phyloP scores from a whole-genome alignment of 495 filamentous ascomycete species.

The Penicillium crystallinum region DNA sequence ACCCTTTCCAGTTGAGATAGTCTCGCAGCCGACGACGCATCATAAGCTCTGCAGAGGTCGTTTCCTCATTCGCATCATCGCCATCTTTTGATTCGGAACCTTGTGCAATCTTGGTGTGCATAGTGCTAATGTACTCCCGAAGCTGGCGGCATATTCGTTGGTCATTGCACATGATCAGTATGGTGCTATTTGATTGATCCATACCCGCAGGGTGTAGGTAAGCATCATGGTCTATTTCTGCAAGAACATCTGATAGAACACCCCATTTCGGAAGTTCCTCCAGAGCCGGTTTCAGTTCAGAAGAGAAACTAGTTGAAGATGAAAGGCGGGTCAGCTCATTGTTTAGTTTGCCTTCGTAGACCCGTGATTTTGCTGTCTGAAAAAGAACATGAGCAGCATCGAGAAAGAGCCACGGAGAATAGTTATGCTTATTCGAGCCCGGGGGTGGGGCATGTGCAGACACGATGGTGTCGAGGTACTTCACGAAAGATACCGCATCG shows the following conservation, averaged over 20 bases:
- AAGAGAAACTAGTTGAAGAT: conserved; percentile 43
- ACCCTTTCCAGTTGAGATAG: conserved; percentile 88
- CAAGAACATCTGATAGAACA: conserved; percentile 75
- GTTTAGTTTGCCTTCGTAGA: conserved; percentile 69
- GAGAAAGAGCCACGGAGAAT: conserved; percentile 94
- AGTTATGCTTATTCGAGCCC: conserved; percentile 78
- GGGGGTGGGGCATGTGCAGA: conserved; percentile 85
- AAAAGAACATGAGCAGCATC: conserved; percentile 95
- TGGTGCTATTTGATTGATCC: conserved; percentile 87
- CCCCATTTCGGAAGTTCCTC: conserved; percentile 96
- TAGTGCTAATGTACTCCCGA: conserved; percentile 83
- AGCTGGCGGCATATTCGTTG: conserved; percentile 83
- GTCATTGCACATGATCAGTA: conserved; percentile 93
- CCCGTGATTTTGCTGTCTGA: conserved; percentile 79
- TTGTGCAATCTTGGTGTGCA: conserved; percentile 67
- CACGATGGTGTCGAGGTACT: conserved; percentile 90
- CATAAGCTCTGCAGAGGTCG: conserved; percentile 75
- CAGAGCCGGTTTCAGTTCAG: conserved; percentile 78
- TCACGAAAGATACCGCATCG: conserved; percentile 86
- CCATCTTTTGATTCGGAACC: conserved; percentile 3
- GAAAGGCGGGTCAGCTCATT: conserved; percentile 33
- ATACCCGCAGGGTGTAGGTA: conserved; percentile 70
- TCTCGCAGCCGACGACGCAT: conserved; percentile 81
- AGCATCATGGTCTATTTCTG: conserved; percentile 88
- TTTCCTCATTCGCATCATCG: conserved; percentile 43